Conservation (phyloP, 352 stramenopile species). For the Globisporangium apiculatum region DNA sequence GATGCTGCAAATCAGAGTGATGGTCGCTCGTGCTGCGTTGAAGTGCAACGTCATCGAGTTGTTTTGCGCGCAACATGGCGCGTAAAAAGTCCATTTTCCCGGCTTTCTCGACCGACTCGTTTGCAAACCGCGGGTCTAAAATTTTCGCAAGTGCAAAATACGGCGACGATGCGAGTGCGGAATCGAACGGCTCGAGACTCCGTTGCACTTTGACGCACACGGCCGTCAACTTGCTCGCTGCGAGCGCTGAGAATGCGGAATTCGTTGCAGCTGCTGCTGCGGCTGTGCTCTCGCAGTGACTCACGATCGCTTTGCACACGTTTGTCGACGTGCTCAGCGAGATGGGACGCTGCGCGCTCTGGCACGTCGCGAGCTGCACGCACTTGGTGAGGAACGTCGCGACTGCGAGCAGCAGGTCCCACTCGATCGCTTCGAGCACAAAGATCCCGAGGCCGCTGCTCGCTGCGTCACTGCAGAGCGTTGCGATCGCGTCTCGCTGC, state of each 20-base stretch:
- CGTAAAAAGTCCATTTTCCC: slow-evolving; percentile 71
- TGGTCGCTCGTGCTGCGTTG: slow-evolving; percentile 46
- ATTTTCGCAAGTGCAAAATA: slow-evolving; percentile 76
- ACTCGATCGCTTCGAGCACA: slow-evolving; percentile 69
- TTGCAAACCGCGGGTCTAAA: slow-evolving; percentile 70
- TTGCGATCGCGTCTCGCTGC: slow-evolving; percentile 68
- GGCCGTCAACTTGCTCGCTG: slow-evolving; percentile 58
- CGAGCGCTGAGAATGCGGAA: slow-evolving; percentile 45
- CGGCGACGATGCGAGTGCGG: slow-evolving; percentile 44
- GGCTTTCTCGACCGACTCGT: slow-evolving; percentile 69
- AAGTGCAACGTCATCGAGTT: too few species aligned
- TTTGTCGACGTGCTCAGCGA: slow-evolving; percentile 76
- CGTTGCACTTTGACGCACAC: slow-evolving; percentile 72
- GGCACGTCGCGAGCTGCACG: slow-evolving; percentile 72
- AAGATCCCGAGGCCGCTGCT: slow-evolving; percentile 67
- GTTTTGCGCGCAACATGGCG: slow-evolving; percentile 42
- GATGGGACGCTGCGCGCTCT: slow-evolving; percentile 75
- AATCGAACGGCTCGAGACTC: slow-evolving; percentile 62
- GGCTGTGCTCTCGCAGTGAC: slow-evolving; percentile 62
- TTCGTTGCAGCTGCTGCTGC: slow-evolving; percentile 25
- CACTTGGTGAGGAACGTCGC: slow-evolving; percentile 71
- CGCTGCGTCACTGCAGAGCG: slow-evolving; percentile 52
- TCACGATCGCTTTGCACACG: slow-evolving; percentile 73
- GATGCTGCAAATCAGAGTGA: slow-evolving; percentile 40
- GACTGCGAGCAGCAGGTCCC: slow-evolving; percentile 66